These are phyloP conservation scores for Aspergillus bridgeri DNA, from an alignment of 495 filamentous ascomycete species.

Conservation along the genomic window DNA sequence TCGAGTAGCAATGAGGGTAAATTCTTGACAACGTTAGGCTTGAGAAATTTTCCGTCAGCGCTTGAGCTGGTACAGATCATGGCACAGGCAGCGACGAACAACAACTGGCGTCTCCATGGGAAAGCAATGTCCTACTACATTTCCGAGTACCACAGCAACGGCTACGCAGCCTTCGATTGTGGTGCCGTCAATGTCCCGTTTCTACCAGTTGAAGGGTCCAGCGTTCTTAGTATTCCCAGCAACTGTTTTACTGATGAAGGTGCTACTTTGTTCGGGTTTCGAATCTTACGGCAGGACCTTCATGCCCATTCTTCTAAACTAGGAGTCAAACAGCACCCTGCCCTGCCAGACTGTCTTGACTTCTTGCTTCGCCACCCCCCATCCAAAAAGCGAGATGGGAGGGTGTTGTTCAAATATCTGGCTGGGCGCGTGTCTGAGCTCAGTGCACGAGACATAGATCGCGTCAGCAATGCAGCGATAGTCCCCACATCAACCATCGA, in stretches of 20 bases:
- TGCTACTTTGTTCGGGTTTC: constrained; percentile 72
- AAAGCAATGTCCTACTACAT: constrained; percentile 81
- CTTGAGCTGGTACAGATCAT: constrained; percentile 74
- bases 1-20: constrained; percentile 62
- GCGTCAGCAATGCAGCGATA: constrained; percentile 60
- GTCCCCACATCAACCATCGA: constrained; percentile 59
- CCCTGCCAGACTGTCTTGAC: constrained; percentile 68
- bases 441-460: constrained; percentile 52
- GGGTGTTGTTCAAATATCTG: constrained; percentile 75
- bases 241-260: constrained; percentile 80
- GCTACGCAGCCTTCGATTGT: constrained; percentile 62
- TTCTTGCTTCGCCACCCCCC: constrained; percentile 69
- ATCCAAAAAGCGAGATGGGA: constrained; percentile 56
- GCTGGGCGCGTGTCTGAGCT: constrained; percentile 72
- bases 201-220: constrained; percentile 65
- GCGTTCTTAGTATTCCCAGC: constrained; percentile 62
- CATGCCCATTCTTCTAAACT: constrained; percentile 75
- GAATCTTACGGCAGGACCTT: constrained; percentile 68
- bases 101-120: constrained; percentile 54
- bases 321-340: constrained; percentile 76
- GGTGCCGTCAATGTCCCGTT: constrained; percentile 57
- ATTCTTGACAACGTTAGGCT: constrained; percentile 68
- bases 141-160: constrained; percentile 69
- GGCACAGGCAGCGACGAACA: constrained; percentile 51
- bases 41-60: constrained; percentile 65